These are phyloP conservation scores for Pseudogymnoascus sp. DNA, from an alignment of 2,329 filamentous ascomycete genomes.

Conservation along the genomic window DNA sequence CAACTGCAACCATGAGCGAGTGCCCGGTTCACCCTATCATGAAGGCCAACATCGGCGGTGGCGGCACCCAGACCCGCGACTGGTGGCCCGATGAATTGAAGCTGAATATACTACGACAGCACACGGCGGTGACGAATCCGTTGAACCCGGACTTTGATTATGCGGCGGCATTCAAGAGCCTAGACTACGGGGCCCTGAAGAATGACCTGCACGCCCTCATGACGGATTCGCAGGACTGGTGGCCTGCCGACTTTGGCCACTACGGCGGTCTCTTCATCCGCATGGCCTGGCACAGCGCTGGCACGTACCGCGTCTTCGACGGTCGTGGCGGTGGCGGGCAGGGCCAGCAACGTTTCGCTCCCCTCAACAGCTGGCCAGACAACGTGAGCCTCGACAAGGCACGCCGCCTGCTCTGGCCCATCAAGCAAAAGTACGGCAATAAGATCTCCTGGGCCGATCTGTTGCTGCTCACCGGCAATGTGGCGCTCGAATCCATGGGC, in stretches of 20 bases:
- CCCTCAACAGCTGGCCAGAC: conserved; percentile 77
- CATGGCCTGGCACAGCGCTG: conserved; percentile 75
- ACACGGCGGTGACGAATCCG: conserved; percentile 57
- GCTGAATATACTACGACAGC: conserved; percentile 67
- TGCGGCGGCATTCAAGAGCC: conserved; percentile 60
- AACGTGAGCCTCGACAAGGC: conserved; percentile 75
- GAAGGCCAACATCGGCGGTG: conserved; percentile 35
- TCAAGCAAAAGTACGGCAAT: conserved; percentile 79
- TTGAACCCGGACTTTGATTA: conserved; percentile 61
- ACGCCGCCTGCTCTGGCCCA: conserved; percentile 69
- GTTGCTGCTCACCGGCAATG: conserved; percentile 64
- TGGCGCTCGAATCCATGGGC: conserved; percentile 70
- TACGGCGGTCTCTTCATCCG: conserved; percentile 75
- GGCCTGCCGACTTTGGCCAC: conserved; percentile 76
- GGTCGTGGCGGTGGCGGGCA: conserved; percentile 68
- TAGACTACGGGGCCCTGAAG: conserved; percentile 66
- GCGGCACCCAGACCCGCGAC: conserved; percentile 61
- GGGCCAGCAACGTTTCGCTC: conserved; percentile 73
- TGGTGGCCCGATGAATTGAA: conserved; percentile 68
- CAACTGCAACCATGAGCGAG: conserved; percentile 17
- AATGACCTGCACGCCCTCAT: conserved; percentile 64
- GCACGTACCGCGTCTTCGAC: conserved; percentile 69
- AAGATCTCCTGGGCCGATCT: conserved; percentile 78
- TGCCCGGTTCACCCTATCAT: conserved; percentile 17
- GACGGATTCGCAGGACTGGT: conserved; percentile 75